Base-by-base conservation (phyloP, 169 alveolate species). In the Eimeria praecox region DNA sequence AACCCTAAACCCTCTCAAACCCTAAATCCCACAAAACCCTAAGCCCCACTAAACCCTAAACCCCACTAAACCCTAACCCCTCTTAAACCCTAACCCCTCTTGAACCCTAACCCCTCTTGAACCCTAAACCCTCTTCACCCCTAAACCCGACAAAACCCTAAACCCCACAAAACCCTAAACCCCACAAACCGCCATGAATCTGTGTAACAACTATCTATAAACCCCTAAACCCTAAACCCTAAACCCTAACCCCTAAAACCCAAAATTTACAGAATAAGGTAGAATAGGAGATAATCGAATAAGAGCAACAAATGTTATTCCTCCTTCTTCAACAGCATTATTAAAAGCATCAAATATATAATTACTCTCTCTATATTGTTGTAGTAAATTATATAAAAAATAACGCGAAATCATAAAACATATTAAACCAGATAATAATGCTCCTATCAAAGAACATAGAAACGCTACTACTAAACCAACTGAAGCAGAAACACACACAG, bases 311-410 rank as follows among this genome's bases (percentile, higher is more conserved):
- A 92, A 92, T 40, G 62, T 75, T 5, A 86, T 52, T 27, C 95
- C 95, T 27, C 95, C 95, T 44, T 92, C 95, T 38, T 92, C 92
- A 0, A 92, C 95, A 6, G 95, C 95, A 5, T 54, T 42, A 38
- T 92, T 78, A 40, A 92, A 92, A 38, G 95, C 95, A 3, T 52
- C 38, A 46, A 75, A 92, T 27, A 77, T 1, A 22, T 6, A 22
- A 40, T 54, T 92, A 24, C 56, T 44, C 8, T 59, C 6, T 69
- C 75, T 82, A 44, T 42, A 49, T 35, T 71, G 6, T 27, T 82
- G 90, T 30, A 82, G 73, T 9, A 30, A 49, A 82, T 82, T 46
- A 46, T 46, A 82, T 14, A 82, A 64, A 22, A 82, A 46, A 38
- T 82, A 64, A 1, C 90, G 71, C 49, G 73, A 49, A 10, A 82